These are phyloP conservation scores for Dendryphion nanum DNA, from an alignment of 2,329 filamentous ascomycete genomes.

Conservation along the genomic window DNA sequence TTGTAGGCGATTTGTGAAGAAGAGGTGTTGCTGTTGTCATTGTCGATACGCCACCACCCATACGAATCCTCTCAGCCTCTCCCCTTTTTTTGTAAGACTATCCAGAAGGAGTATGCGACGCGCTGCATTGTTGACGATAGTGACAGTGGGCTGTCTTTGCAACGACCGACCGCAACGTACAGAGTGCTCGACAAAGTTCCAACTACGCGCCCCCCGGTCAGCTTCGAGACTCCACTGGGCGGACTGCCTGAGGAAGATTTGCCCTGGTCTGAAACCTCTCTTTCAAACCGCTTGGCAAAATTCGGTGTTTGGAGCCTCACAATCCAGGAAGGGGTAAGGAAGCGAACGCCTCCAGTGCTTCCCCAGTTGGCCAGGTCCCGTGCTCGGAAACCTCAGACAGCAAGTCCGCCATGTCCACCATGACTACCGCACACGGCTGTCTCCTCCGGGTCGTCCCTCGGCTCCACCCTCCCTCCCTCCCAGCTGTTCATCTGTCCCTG, in stretches of 20 bases:
- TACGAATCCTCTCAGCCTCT: too few species aligned
- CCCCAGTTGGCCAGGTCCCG: too few species aligned
- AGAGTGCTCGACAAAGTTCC: too few species aligned
- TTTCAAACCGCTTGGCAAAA: conserved; percentile 1
- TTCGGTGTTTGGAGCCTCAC: neutral
- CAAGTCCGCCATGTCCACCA: neutral
- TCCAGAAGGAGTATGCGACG: neutral
- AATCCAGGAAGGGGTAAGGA: neutral
- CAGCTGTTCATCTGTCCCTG: too few species aligned
- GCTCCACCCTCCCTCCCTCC: too few species aligned
- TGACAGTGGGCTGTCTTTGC: neutral
- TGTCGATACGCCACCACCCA: too few species aligned
- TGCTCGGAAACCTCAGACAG: neutral
- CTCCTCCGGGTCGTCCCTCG: too few species aligned
- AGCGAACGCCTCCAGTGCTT: too few species aligned
- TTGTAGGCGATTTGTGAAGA: too few species aligned
- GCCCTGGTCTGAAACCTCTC: conserved; percentile 1
- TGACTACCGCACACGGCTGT: neutral
- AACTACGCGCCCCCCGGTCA: neutral
- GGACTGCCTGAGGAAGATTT: conserved; percentile 1
- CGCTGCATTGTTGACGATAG: neutral
- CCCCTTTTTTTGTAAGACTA: neutral
- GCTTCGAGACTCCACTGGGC: neutral
- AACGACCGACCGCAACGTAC: too few species aligned
- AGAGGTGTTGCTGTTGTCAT: too few species aligned